Percentiles rank a stretch among this genome's conserved stretches.
Conservation (phyloP, 2,329 filamentous ascomycete genomes). For the Parastagonospora nodorum region DNA sequence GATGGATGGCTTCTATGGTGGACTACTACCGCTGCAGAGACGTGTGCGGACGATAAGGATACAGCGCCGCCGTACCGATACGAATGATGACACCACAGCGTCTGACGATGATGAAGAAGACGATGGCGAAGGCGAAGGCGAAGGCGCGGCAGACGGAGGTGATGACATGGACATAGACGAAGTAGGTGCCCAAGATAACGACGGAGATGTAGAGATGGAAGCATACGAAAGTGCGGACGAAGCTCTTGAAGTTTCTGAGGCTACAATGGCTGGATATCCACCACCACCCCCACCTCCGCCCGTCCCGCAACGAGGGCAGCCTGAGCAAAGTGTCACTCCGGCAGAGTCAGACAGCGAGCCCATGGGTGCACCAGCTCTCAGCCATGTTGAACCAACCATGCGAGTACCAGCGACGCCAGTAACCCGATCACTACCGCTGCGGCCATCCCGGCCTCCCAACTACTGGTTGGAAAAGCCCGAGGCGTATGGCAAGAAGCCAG, state of each 20-base stretch:
- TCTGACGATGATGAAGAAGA: slow-evolving; percentile 53
- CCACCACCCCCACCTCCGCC: slow-evolving; percentile 63
- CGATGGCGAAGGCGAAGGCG: slow-evolving; percentile 55
- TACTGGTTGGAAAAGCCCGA: slow-evolving; percentile 88
- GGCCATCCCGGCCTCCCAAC: slow-evolving; percentile 68
- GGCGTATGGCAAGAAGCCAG: slow-evolving; percentile 66
- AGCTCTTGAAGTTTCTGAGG: slow-evolving; percentile 74
- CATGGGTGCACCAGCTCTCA: slow-evolving; percentile 63
- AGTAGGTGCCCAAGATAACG: slow-evolving; percentile 52
- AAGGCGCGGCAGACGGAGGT: slow-evolving; percentile 43
- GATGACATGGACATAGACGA: slow-evolving; percentile 56
- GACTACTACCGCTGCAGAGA: slow-evolving; percentile 31
- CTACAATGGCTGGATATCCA: slow-evolving; percentile 76
- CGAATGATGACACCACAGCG: slow-evolving; percentile 52
- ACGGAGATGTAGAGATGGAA: slow-evolving; percentile 58
- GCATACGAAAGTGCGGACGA: slow-evolving; percentile 60
- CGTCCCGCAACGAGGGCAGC: slow-evolving; percentile 44
- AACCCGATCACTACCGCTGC: slow-evolving; percentile 49
- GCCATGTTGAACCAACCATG: slow-evolving; percentile 68
- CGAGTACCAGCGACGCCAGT: slow-evolving; percentile 81
- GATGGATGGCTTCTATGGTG: slow-evolving; percentile 32
- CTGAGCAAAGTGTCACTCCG: slow-evolving; percentile 68
- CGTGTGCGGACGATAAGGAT: slow-evolving; percentile 33
- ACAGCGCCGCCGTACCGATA: slow-evolving; percentile 42
- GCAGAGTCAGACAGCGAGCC: slow-evolving; percentile 76